Evolutionary conservation across 73 alveolate genomes (phyloP).

Genomic region (Paramecium primaurelia): DNA sequence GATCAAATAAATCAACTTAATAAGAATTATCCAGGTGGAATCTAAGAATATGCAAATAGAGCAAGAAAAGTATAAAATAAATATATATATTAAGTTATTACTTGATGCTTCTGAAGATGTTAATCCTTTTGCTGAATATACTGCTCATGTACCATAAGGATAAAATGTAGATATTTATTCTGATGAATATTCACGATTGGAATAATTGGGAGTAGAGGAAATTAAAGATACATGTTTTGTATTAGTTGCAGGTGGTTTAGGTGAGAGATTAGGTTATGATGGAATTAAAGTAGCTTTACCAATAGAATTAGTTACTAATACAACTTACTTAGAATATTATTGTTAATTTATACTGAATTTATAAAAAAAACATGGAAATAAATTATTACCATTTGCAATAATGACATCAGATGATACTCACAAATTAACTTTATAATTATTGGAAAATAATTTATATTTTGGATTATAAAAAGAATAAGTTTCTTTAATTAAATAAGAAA

Average conservation of each 20-base stretch:
- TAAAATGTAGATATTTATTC: constrained; percentile 77
- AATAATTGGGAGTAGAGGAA: constrained; percentile 80
- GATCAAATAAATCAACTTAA: constrained; percentile 23
- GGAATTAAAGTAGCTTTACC: constrained; percentile 97
- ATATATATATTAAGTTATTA: constrained; percentile 51
- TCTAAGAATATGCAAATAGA: constrained; percentile 84
- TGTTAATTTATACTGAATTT: constrained; percentile 81
- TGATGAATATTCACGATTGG: constrained; percentile 71
- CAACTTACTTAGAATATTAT: constrained; percentile 84
- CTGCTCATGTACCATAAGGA: constrained; percentile 89
- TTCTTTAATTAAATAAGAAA: constrained; percentile 89
- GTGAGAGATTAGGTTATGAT: constrained; percentile 97
- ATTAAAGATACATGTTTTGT: constrained; percentile 87
- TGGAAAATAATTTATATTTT: constrained; percentile 73
- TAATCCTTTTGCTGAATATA: constrained; percentile 89
- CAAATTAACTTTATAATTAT: constrained; percentile 72
- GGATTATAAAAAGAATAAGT: constrained; percentile 82
- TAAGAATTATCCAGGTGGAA: constrained; percentile 91
- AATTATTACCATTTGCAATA: constrained; percentile 78
- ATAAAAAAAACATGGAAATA: constrained; percentile 73
- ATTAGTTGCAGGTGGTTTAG: constrained; percentile 99
- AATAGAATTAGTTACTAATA: constrained; percentile 77
- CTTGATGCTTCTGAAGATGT: constrained; percentile 85
- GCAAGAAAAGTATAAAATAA: constrained; percentile 69
- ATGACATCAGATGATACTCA: constrained; percentile 98